Conservation (phyloP, 345 rosid species). For the Punica granatum region DNA sequence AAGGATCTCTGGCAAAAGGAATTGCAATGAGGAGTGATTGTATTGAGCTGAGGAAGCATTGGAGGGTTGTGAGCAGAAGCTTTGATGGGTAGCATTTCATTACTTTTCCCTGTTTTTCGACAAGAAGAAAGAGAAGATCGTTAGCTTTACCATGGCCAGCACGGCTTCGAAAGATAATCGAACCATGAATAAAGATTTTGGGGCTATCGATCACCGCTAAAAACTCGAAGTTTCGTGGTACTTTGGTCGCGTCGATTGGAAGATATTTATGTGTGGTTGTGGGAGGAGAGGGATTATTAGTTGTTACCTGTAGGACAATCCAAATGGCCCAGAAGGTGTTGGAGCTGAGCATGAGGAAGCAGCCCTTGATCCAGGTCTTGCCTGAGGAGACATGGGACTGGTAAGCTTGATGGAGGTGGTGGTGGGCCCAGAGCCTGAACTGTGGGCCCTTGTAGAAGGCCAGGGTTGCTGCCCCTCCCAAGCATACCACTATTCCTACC, state of each 20-base stretch:
- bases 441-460: slow-evolving; percentile 79
- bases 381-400: slow-evolving; percentile 29
- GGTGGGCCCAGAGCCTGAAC: slow-evolving; percentile 34
- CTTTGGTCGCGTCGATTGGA: too few relatives aligned
- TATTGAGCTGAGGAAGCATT: slow-evolving; percentile 64
- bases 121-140: neutral
- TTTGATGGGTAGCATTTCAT: slow-evolving; percentile 69
- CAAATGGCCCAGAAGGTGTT: slow-evolving; percentile 68
- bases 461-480: slow-evolving; percentile 53
- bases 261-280: neutral
- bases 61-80: slow-evolving; percentile 73
- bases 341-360: slow-evolving; percentile 72
- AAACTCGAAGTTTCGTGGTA: too few relatives aligned
- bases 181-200: too few relatives aligned
- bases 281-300: too few relatives aligned
- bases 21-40: slow-evolving; percentile 72
- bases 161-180: too few relatives aligned
- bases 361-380: slow-evolving; percentile 71
- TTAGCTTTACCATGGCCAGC: neutral
- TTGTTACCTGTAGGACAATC: slow-evolving; percentile 88
- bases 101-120: slow-evolving; percentile 41
- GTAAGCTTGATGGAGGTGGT: slow-evolving; percentile 20
- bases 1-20: slow-evolving; percentile 62
- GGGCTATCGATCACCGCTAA: too few relatives aligned
- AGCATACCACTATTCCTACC: slow-evolving; percentile 50